Evolutionary conservation across 495 filamentous ascomycete genomes (phyloP).

Genomic region (Penicillium lividum): DNA sequence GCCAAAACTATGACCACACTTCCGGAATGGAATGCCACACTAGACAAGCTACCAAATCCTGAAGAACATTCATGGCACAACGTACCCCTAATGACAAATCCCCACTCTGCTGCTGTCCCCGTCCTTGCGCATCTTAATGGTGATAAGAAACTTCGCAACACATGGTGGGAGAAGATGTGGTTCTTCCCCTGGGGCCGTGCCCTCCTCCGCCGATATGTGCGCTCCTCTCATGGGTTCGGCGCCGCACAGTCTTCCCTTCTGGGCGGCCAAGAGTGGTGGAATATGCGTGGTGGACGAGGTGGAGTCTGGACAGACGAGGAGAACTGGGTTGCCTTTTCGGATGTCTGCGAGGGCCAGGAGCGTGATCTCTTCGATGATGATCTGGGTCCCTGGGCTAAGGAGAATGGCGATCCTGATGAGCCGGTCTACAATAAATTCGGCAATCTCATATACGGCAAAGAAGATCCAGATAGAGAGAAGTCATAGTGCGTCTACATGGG

Average conservation of each 20-base stretch:
- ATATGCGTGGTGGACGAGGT: slow-evolving; percentile 54
- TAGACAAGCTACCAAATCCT: slow-evolving; percentile 44
- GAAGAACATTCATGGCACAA: slow-evolving; percentile 47
- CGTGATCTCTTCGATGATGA: slow-evolving; percentile 51
- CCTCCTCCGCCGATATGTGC: slow-evolving; percentile 52
- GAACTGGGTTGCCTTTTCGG: slow-evolving; percentile 54
- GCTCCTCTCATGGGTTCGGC: slow-evolving; percentile 43
- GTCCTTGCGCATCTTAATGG: slow-evolving; percentile 53
- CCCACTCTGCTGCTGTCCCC: slow-evolving; percentile 50
- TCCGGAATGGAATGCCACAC: slow-evolving; percentile 41
- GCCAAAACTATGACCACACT: slow-evolving; percentile 33
- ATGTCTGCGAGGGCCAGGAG: slow-evolving; percentile 55
- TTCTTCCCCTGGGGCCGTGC: slow-evolving; percentile 54
- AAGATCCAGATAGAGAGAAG: neutral
- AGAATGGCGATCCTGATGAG: slow-evolving; percentile 68
- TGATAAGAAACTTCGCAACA: slow-evolving; percentile 38
- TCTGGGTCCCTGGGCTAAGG: slow-evolving; percentile 48
- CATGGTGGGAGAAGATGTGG: slow-evolving; percentile 61
- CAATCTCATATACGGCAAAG: slow-evolving; percentile 43
- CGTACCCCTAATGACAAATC: slow-evolving; percentile 55
- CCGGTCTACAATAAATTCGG: slow-evolving; percentile 47
- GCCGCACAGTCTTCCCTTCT: slow-evolving; percentile 46
- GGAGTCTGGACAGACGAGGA: slow-evolving; percentile 61
- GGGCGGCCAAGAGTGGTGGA: slow-evolving; percentile 55
- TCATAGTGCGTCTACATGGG: neutral